phyloP scores from a whole-genome alignment of 768 basidiomycete species.

The Xerocomellus chrysenteron region DNA sequence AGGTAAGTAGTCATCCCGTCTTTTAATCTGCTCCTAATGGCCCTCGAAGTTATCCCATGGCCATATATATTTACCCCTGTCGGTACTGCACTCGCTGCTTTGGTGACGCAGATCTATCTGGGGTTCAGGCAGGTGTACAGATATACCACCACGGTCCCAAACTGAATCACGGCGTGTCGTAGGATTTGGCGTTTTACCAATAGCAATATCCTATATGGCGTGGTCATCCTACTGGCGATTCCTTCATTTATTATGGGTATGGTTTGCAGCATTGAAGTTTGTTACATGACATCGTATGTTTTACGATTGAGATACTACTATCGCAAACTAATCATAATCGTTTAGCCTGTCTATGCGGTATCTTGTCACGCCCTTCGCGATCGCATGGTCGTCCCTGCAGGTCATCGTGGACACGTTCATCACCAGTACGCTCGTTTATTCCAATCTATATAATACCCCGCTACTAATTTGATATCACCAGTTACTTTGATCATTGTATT shows the following conservation, averaged over 20 bases:
- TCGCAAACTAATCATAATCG: not conserved
- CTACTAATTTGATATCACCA: not conserved
- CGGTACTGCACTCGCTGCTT: conserved; percentile 45
- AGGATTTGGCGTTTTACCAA: not conserved
- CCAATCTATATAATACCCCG: too few species aligned
- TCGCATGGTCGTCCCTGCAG: too few species aligned
- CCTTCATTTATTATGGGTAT: conserved; percentile 44
- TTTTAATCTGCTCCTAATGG: not conserved
- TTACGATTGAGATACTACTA: too few species aligned
- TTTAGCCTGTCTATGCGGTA: not conserved
- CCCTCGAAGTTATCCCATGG: conserved; percentile 32
- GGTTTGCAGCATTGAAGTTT: conserved; percentile 41
- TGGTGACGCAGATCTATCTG: conserved; percentile 50
- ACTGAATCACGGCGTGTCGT: too few species aligned
- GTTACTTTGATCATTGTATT: not conserved
- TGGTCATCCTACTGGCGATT: conserved; percentile 38
- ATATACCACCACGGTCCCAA: too few species aligned
- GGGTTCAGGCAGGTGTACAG: conserved; percentile 38
- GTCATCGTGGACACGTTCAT: too few species aligned
- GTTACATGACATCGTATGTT: too few species aligned
- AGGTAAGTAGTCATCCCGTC: not conserved
- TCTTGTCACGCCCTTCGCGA: too few species aligned
- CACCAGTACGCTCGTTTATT: too few species aligned
- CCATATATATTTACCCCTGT: conserved; percentile 51
- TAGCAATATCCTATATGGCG: conserved; percentile 25